These are phyloP conservation scores for Rutidosis leptorrhynchoides DNA, from an alignment of 129 eudicot species.

Conservation along the genomic window DNA sequence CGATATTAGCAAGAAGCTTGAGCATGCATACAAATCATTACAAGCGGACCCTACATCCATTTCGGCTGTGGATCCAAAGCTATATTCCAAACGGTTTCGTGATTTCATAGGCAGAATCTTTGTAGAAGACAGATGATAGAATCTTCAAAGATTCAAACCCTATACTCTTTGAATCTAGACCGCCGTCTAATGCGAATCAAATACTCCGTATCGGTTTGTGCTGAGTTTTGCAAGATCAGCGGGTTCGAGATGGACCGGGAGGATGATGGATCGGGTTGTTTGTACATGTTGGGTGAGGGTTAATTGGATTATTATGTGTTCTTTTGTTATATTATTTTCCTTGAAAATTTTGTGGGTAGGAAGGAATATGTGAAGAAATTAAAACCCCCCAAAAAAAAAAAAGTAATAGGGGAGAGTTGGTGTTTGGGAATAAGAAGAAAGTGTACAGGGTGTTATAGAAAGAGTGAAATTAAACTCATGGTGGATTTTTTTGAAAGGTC, in stretches of 20 bases:
- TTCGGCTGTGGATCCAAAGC: constrained; percentile 96
- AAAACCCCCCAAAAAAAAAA: constrained; percentile 17
- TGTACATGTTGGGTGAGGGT: constrained; percentile 49
- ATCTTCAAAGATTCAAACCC: constrained; percentile 27
- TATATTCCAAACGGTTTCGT: constrained; percentile 82
- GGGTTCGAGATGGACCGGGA: constrained; percentile 14
- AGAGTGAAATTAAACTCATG: constrained; percentile 38
- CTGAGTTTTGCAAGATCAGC: constrained; percentile 50
- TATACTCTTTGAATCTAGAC: constrained; percentile 33
- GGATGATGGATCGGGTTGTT: constrained; percentile 12
- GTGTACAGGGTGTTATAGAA: constrained; percentile 57
- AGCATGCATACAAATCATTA: constrained; percentile 90
- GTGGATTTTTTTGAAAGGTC: constrained; percentile 39
- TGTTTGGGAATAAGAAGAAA: constrained; percentile 55
- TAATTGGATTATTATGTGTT: constrained; percentile 29
- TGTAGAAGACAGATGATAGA: constrained; percentile 62
- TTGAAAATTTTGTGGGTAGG: constrained; percentile 39
- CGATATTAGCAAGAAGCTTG: constrained; percentile 94
- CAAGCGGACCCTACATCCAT: constrained; percentile 91
- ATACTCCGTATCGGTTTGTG: constrained; percentile 15
- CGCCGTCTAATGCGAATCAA: neutral
- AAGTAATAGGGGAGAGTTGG: constrained; percentile 27
- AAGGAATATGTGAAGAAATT: constrained; percentile 44
- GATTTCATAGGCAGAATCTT: constrained; percentile 84
- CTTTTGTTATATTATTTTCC: constrained; percentile 29